Evolutionary conservation across 192 early-diverging fungal species (phyloP).

Genomic region (Backusella westeae): DNA sequence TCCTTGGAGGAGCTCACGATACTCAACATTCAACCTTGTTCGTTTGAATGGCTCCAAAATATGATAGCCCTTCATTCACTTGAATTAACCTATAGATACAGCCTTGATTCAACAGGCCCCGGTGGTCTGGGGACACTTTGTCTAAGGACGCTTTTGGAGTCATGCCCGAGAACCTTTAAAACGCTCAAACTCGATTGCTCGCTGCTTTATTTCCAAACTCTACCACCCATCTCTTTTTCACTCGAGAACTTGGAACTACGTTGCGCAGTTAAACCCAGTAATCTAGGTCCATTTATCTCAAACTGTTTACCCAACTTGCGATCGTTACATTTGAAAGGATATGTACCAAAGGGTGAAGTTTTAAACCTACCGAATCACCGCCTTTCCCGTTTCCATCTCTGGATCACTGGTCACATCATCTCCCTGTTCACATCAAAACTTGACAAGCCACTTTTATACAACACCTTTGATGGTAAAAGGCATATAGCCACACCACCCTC

Average conservation of each 20-base stretch:
- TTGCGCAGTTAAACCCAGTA: background rate
- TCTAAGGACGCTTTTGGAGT: background rate
- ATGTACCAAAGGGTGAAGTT: background rate
- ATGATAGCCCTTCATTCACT: background rate
- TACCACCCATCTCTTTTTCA: background rate
- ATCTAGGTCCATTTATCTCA: background rate
- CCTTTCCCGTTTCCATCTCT: background rate
- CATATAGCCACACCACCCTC: background rate
- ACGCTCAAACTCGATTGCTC: background rate
- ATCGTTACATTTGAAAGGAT: background rate
- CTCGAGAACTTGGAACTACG: background rate
- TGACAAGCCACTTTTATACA: background rate
- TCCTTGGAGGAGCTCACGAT: background rate
- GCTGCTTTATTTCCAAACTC: background rate
- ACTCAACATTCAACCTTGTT: background rate
- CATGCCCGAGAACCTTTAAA: background rate
- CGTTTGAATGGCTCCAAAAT: background rate
- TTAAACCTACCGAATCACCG: background rate
- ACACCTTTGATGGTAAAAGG: background rate
- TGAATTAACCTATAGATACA: background rate
- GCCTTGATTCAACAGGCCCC: background rate
- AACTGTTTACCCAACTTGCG: background rate
- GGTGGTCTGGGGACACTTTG: background rate
- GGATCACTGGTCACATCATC: background rate
- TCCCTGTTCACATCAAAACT: background rate